phyloP scores from a whole-genome alignment of 2,329 filamentous ascomycete species.

The Calonectria pseudoturangicola region DNA sequence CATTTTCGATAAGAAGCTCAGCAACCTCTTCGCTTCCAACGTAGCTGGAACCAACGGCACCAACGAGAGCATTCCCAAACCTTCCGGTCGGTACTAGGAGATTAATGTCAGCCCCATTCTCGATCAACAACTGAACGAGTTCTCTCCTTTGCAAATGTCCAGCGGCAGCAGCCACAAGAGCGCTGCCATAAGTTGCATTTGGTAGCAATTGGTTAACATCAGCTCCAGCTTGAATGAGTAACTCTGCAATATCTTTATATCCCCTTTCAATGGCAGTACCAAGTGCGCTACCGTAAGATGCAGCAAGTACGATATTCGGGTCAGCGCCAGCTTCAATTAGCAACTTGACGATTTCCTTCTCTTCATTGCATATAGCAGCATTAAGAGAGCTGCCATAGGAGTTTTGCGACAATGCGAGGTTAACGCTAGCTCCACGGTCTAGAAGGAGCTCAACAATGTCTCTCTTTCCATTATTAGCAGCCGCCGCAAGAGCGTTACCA shows the following conservation, averaged over 20 bases:
- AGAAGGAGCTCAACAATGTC: no score
- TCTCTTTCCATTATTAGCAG: no score
- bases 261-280: not conserved
- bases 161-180: not conserved
- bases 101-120: not conserved
- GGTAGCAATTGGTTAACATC: not conserved
- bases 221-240: not conserved
- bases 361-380: not conserved
- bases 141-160: not conserved
- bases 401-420: not conserved
- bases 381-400: not conserved
- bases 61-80: not conserved
- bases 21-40: not conserved
- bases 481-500: no score
- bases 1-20: not conserved
- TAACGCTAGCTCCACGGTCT: no score
- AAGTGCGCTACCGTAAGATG: not conserved
- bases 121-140: not conserved
- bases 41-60: not conserved
- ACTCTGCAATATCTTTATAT: not conserved
- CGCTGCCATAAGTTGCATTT: not conserved
- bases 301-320: not conserved
- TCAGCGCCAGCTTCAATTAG: not conserved
- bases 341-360: not conserved
- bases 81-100: not conserved